These are phyloP conservation scores for Suillus bovinus DNA, from an alignment of 768 basidiomycete species.

Conservation along the genomic window DNA sequence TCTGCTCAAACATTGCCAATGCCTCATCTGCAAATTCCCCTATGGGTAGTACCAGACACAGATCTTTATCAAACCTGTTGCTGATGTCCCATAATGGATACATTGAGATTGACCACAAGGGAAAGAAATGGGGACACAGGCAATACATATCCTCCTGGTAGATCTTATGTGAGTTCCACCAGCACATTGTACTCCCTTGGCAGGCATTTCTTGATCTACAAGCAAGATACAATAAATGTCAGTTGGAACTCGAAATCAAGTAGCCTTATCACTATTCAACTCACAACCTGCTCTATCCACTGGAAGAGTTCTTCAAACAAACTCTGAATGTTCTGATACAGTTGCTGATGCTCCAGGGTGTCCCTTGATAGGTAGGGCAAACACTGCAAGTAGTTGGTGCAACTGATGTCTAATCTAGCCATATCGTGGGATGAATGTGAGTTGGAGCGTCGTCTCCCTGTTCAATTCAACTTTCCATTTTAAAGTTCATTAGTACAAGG, in stretches of 20 bases:
- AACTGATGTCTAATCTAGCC: not conserved
- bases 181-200: constrained; percentile 3
- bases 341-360: not conserved
- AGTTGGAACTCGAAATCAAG: too few relatives aligned
- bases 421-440: not conserved
- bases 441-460: not conserved
- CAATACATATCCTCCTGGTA: not conserved
- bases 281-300: not conserved
- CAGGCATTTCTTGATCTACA: not conserved
- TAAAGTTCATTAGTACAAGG: not conserved
- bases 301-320: not conserved
- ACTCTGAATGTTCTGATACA: not conserved
- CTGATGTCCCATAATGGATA: constrained; percentile 4
- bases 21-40: constrained; percentile 5
- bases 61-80: constrained; percentile 5
- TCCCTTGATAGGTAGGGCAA: too few relatives aligned
- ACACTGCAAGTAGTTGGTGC: too few relatives aligned
- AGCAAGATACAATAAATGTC: not conserved
- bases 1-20: constrained; percentile 10
- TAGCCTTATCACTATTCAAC: not conserved
- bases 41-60: not conserved
- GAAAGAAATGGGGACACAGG: not conserved
- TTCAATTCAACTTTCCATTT: not conserved
- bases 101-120: constrained; percentile 13
- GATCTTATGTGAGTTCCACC: not conserved